Evolutionary conservation across 441 rosid genomes (phyloP), one percentile per base, ranked within the genome.

Genomic region (Capsella rubella): DNA sequence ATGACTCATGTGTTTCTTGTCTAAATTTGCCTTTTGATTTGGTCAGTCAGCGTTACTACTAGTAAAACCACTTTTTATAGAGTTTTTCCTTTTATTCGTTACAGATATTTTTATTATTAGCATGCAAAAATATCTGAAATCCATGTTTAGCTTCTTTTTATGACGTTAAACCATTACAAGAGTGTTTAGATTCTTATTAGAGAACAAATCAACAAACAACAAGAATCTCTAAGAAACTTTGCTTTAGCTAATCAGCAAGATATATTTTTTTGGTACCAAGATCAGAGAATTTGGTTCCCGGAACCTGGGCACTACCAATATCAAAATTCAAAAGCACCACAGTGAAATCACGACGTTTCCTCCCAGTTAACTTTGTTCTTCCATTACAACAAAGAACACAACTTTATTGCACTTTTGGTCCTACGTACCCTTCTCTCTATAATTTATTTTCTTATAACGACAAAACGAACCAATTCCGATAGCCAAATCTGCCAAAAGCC

Each of bases 41-140:
- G 59, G 70, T 75, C 79, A 68, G 70, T 75, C 79, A 68, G 35
- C 43, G 46, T 62, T 61, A 9, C 6, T 18, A 13, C 8, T 21
- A 21, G 25, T 1, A 34, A 1, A 34, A 34, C 8, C 0, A 28
- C 18, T 45, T 64, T 54, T 4, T 1, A 21, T 4, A 25, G 4
- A 43, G n/a, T 39, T 15, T 71, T 21, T 21, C 25, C 25, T 21
- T 21, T 34, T 59, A 51, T 71, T 61, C 61, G 21, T 71, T 71
- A 31, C 0, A 28, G 43, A 60, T 49, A 37, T 51, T 21, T 39
- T 51, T 32, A 8, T 8, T 4, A 52, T 37, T 53, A 55, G 7
- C 31, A 21, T 15, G n/a, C 8, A 4, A 51, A 51, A 60, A 52
- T 52, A 31, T 52, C 55, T 31, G 25, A 72, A 8, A 49, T 47